A percentile compares a stretch with the other conserved stretches of the same genome.
Evolutionary conservation across 169 alveolate species (phyloP).

Genomic region (Babesia bigemina): DNA sequence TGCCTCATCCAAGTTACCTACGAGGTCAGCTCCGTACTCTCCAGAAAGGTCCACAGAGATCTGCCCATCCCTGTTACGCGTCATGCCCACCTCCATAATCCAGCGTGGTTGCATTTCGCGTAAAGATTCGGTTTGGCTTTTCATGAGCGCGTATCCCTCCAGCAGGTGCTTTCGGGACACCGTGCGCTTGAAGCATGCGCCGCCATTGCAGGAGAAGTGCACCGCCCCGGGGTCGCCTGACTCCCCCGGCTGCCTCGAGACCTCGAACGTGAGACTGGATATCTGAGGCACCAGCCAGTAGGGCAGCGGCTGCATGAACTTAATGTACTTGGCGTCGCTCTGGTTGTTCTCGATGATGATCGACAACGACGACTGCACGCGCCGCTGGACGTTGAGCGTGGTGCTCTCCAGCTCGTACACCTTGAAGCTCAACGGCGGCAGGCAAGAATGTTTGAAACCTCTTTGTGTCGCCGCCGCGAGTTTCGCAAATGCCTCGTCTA

Average conservation of each 20-base stretch:
- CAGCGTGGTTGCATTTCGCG: not conserved
- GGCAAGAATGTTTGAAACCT: not conserved
- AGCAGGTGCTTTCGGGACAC: not conserved
- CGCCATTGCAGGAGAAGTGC: conserved; percentile 9
- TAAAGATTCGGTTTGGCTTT: not conserved
- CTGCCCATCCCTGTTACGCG: not conserved
- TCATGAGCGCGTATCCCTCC: not conserved
- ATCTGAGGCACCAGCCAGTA: conserved; percentile 41
- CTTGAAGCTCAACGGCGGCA: conserved; percentile 11
- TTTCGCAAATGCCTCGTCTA: not conserved
- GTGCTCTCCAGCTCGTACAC: conserved; percentile 63
- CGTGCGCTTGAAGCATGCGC: conserved; percentile 4
- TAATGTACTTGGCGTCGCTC: conserved; percentile 10
- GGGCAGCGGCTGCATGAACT: conserved; percentile 56
- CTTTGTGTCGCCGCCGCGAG: not conserved
- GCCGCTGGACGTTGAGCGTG: conserved; percentile 9
- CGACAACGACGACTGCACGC: conserved; percentile 60
- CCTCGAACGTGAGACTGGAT: not conserved
- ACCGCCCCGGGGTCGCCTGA: not conserved
- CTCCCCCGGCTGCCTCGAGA: not conserved
- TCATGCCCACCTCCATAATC: not conserved
- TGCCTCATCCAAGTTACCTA: not conserved
- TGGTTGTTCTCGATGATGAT: conserved; percentile 22
- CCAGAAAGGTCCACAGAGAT: not conserved
- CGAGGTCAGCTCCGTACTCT: not conserved